These are phyloP conservation scores for Balansia obtecta DNA, from an alignment of 2,329 filamentous ascomycete genomes.

Conservation along the genomic window DNA sequence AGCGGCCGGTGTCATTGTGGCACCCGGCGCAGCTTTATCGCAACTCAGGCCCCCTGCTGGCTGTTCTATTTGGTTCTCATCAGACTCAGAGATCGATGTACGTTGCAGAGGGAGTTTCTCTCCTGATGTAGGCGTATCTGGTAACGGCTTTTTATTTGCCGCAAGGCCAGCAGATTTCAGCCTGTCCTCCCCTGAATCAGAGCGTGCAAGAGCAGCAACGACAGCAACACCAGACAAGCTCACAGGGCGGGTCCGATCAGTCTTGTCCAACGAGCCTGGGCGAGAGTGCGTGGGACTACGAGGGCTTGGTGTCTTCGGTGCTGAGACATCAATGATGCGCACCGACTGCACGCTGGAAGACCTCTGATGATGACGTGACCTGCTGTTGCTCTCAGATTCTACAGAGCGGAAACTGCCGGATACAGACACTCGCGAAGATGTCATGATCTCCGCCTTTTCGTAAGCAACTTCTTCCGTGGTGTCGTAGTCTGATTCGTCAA, in stretches of 20 bases:
- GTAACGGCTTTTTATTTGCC: not conserved
- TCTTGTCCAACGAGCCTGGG: slow-evolving; percentile 32
- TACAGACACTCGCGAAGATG: slow-evolving; percentile 43
- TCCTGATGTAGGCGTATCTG: not conserved
- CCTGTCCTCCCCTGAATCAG: slow-evolving; percentile 23
- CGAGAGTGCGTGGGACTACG: slow-evolving; percentile 39
- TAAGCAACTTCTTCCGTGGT: slow-evolving; percentile 33
- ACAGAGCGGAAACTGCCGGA: slow-evolving; percentile 37
- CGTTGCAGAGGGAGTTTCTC: not conserved
- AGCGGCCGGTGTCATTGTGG: not conserved
- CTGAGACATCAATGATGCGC: slow-evolving; percentile 44
- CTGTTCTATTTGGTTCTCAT: not conserved
- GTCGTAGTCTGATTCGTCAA: slow-evolving; percentile 15
- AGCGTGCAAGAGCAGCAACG: slow-evolving; percentile 25
- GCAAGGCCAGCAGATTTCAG: not conserved
- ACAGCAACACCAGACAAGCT: slow-evolving; percentile 28
- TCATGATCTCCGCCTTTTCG: slow-evolving; percentile 47
- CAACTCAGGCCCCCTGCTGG: not conserved
- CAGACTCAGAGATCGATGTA: not conserved
- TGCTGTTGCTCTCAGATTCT: slow-evolving; percentile 34
- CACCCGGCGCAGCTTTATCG: not conserved
- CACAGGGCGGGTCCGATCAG: slow-evolving; percentile 28
- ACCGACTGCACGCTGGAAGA: slow-evolving; percentile 41
- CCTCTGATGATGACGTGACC: slow-evolving; percentile 23
- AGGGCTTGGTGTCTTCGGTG: slow-evolving; percentile 38